These are phyloP conservation scores for Allium sativum DNA, from an alignment of 106 monocot genomes.

Conservation along the genomic window DNA sequence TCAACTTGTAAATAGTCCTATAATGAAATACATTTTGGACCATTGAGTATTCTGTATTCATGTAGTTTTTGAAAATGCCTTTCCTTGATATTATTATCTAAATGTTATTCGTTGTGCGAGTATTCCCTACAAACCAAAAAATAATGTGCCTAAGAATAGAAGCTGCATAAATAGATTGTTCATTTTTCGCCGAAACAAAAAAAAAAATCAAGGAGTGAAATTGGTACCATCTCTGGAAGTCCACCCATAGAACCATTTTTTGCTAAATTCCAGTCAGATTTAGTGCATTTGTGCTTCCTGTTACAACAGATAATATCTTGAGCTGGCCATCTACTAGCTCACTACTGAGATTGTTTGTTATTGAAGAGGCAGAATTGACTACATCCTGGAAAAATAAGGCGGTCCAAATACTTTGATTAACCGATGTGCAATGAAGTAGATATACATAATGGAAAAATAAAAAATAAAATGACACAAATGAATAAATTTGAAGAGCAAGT, in stretches of 20 bases:
- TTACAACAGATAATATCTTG: constrained; percentile 46
- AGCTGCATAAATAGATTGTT: too few relatives aligned
- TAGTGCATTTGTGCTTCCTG: constrained; percentile 43
- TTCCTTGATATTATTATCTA: too few relatives aligned
- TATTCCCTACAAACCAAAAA: neutral
- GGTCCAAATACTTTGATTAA: too few relatives aligned
- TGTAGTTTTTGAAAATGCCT: too few relatives aligned
- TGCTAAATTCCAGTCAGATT: constrained; percentile 47
- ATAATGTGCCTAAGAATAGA: neutral
- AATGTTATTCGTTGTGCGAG: neutral
- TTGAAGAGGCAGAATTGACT: constrained; percentile 64
- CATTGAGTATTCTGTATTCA: too few relatives aligned
- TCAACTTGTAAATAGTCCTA: too few relatives aligned
- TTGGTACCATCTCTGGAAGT: constrained; percentile 43
- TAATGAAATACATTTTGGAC: too few relatives aligned
- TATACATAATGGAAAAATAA: too few relatives aligned
- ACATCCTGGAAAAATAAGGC: constrained; percentile 43
- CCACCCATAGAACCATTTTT: constrained; percentile 36
- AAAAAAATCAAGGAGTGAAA: neutral
- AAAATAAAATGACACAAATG: too few relatives aligned
- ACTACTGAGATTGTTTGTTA: constrained; percentile 48
- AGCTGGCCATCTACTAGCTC: constrained; percentile 76
- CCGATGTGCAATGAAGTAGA: too few relatives aligned
- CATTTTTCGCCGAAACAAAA: too few relatives aligned
- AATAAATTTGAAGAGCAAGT: too few relatives aligned